Percentiles rank a stretch among this genome's conserved stretches.
Evolutionary conservation across 768 basidiomycete genomes (phyloP).

Genomic region (Agaricus blazei): DNA sequence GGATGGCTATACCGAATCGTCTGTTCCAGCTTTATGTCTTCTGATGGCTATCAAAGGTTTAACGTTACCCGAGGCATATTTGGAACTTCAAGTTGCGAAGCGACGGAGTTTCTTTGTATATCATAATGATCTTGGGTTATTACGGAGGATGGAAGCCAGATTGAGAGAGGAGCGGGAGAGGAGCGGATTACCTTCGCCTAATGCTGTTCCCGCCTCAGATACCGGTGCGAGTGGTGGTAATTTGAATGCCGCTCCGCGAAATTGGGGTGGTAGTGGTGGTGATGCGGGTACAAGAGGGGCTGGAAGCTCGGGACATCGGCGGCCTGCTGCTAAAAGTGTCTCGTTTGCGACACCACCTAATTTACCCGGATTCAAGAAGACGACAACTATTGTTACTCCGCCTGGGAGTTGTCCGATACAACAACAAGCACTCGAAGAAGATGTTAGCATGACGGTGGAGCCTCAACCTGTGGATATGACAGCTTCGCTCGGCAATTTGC

Average conservation of each 20-base stretch:
- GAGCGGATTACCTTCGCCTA: not conserved
- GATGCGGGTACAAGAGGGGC: conserved; percentile 18
- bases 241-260: not conserved
- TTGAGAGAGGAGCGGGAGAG: conserved; percentile 37
- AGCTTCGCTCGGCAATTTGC: not conserved
- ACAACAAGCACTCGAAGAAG: not conserved
- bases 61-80: conserved; percentile 83
- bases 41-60: conserved; percentile 73
- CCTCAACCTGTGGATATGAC: not conserved
- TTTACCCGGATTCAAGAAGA: conserved; percentile 11
- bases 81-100: conserved; percentile 81
- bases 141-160: conserved; percentile 63
- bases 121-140: conserved; percentile 66
- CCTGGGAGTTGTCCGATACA: not conserved
- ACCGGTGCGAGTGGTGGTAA: conserved; percentile 12
- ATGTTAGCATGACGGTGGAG: not conserved
- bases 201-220: too few relatives aligned
- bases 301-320: conserved; percentile 15
- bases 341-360: conserved; percentile 35
- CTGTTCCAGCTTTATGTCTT: conserved; percentile 79
- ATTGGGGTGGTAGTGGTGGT: conserved; percentile 7
- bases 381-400: conserved; percentile 10
- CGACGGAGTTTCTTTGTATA: conserved; percentile 91
- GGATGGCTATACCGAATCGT: conserved; percentile 92
- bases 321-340: conserved; percentile 45